A percentile compares a stretch with the other conserved stretches of the same genome.
These are phyloP conservation scores for Paraphoma sp. DNA, from an alignment of 2,329 filamentous ascomycete species.

Conservation along the genomic window DNA sequence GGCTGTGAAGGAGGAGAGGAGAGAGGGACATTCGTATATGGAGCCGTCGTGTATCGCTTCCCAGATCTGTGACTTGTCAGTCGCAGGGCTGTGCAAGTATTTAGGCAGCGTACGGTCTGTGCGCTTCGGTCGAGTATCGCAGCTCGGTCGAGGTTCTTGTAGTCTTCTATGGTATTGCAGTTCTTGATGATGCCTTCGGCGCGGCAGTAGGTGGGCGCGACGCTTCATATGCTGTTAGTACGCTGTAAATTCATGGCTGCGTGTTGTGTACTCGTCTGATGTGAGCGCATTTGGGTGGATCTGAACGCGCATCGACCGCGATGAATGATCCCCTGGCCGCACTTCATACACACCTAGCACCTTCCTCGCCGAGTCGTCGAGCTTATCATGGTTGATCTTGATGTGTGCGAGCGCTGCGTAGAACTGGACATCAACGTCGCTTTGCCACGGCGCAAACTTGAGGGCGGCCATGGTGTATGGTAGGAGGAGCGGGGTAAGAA, in stretches of 20 bases:
- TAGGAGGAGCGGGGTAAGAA: neutral
- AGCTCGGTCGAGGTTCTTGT: conserved; percentile 80
- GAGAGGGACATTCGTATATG: conserved; percentile 92
- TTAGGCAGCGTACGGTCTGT: conserved; percentile 67
- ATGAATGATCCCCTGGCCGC: conserved; percentile 71
- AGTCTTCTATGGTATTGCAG: conserved; percentile 94
- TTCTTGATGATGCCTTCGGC: conserved; percentile 96
- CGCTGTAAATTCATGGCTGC: neutral
- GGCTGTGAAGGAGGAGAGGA: conserved; percentile 86
- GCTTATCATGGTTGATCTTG: conserved; percentile 96
- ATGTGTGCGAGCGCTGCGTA: conserved; percentile 89
- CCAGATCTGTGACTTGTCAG: conserved; percentile 73
- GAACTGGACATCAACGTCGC: conserved; percentile 94
- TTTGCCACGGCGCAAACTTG: conserved; percentile 88
- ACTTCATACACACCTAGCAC: conserved; percentile 91
- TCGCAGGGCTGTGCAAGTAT: neutral
- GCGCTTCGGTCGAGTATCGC: conserved; percentile 80
- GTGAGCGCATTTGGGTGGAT: conserved; percentile 86
- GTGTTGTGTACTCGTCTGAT: conserved; percentile 73
- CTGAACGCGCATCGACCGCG: conserved; percentile 86
- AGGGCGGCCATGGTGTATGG: conserved; percentile 51
- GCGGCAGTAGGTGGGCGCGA: conserved; percentile 65
- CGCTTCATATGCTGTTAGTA: conserved; percentile 27
- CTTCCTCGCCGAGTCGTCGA: conserved; percentile 88
- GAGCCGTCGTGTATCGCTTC: conserved; percentile 96